Percentiles rank a stretch among this genome's conserved stretches.
These are phyloP conservation scores for Trichomonas gallinae DNA, from an alignment of 208 protist genomes.

Conservation along the genomic window DNA sequence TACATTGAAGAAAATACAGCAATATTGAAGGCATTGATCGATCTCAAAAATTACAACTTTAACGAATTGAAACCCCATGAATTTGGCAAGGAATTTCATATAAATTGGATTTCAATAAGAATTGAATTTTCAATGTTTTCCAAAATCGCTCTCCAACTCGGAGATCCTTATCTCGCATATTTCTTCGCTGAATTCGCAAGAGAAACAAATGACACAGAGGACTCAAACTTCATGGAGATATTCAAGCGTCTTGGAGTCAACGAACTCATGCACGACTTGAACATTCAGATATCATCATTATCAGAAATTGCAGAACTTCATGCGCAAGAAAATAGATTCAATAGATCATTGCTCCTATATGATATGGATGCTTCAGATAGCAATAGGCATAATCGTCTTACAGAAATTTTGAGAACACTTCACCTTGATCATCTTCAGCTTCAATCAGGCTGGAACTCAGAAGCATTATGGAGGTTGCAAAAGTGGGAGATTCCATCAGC, in stretches of 20 bases:
- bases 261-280: not conserved
- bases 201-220: not conserved
- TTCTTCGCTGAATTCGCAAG: not conserved
- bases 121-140: not conserved
- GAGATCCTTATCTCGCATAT: not conserved
- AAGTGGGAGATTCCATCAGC: not conserved
- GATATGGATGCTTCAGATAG: not conserved
- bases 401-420: not conserved
- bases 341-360: not conserved
- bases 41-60: not conserved
- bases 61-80: too few relatives aligned
- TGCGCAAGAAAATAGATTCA: not conserved
- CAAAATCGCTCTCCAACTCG: not conserved
- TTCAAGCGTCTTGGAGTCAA: not conserved
- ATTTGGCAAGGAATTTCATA: too few relatives aligned
- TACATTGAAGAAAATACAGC: not conserved
- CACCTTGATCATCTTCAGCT: not conserved
- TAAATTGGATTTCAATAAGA: not conserved
- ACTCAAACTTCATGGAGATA: not conserved
- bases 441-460: not conserved
- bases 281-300: not conserved
- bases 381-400: not conserved
- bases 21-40: not conserved
- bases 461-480: not conserved
- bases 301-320: not conserved